phyloP scores from a whole-genome alignment of 345 rosid genomes.

The Lumnitzera littorea region DNA sequence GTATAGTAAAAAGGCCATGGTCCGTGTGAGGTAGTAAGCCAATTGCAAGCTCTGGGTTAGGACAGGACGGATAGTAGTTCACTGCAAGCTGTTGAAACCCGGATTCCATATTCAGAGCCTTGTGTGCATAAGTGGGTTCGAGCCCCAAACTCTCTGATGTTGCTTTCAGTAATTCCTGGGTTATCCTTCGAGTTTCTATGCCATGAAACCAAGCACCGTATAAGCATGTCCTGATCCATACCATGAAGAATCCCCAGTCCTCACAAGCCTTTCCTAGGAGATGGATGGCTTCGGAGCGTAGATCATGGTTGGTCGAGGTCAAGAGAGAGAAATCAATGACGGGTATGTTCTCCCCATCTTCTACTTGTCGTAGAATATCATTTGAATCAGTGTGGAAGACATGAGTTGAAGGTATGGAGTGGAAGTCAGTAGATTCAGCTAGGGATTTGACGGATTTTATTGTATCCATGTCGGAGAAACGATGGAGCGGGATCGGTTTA shows the following conservation, averaged over 20 bases:
- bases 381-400: neutral
- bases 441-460: neutral
- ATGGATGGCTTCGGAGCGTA: slow-evolving; percentile 25
- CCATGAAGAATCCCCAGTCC: slow-evolving; percentile 59
- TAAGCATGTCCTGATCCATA: neutral
- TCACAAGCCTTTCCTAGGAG: slow-evolving; percentile 41
- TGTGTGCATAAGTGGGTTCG: slow-evolving; percentile 20
- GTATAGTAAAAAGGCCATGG: slow-evolving; percentile 39
- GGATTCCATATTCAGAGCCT: slow-evolving; percentile 16
- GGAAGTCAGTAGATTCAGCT: slow-evolving; percentile 1
- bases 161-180: slow-evolving; percentile 24
- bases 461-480: too few relatives aligned
- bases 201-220: neutral
- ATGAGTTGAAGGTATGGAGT: neutral
- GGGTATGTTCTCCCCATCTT: slow-evolving; percentile 22
- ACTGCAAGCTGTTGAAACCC: slow-evolving; percentile 20
- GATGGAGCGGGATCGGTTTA: too few relatives aligned
- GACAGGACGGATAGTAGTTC: slow-evolving; percentile 38
- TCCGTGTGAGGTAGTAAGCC: slow-evolving; percentile 46
- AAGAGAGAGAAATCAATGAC: slow-evolving; percentile 43
- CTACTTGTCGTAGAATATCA: neutral
- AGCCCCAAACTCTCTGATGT: slow-evolving; percentile 39
- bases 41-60: slow-evolving; percentile 41
- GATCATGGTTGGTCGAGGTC: slow-evolving; percentile 19
- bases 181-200: slow-evolving; percentile 18